Base-by-base conservation (phyloP, 2,329 filamentous ascomycete species). In the Colletotrichum sp. region DNA sequence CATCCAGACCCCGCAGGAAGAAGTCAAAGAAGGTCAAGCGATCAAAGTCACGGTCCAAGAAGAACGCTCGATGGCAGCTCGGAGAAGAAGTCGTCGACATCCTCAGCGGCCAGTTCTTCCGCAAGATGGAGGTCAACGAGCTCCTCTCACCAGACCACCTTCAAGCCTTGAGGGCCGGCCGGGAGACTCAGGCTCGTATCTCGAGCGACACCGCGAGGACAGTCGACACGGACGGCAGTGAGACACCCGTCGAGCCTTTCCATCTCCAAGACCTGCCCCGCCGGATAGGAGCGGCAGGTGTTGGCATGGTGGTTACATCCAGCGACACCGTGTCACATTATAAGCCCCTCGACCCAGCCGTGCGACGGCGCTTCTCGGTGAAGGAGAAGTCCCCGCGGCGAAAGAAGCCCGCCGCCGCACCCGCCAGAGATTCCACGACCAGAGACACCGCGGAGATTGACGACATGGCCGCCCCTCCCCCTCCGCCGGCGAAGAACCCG, bases 11-110 rank as follows among this genome's bases (percentile, higher is more conserved):
- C 5, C 87, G 87, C 78, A 84, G 85, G 69, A 86, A 85, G 52
- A 86, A 83, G 72, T 85, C 84, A 6, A 87, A 85, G 77, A 88
- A 86, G 79, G 77, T 74, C 12, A 77, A 77, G 43, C 32, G 70
- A 28, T 38, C 55, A 55, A 69, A 76, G 63, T 61, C 78, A 79
- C 60, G 52, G 75, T 76, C 82, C 60, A 84, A 81, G 77, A 80
- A 79, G n/a, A 82, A 81, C 26, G 81, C 88, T 58, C 85, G 88
- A 82, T 91, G 90, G 89, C 88, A 87, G 16, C 81, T 92, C 34
- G 86, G 90, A 0, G 89, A 90, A 67, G 91, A 91, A 77, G 86
- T 93, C 78, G 86, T 88, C n/a, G 90, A 91, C 34, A 84, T 92
- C 13, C 87, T 93, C 74, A 89, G 85, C 57, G 87, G 88, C 21